phyloP scores from a whole-genome alignment of 2,329 filamentous ascomycete genomes.

The Pseudogymnoascus sp. region DNA sequence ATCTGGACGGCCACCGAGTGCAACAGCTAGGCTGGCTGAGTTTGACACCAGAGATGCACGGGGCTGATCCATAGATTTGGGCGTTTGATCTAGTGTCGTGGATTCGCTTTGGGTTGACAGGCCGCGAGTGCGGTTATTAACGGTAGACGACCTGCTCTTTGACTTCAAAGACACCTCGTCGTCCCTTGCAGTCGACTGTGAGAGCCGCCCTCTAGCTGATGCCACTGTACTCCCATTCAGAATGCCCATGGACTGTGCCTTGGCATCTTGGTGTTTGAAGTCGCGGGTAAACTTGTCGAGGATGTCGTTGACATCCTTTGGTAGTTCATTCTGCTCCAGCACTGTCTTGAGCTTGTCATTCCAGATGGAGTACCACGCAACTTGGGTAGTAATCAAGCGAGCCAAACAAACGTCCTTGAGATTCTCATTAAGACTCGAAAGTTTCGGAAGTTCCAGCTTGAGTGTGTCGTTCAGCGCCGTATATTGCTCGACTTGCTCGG shows the following conservation, averaged over 20 bases:
- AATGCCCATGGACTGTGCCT: conserved; percentile 63
- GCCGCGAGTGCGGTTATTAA: conserved; percentile 41
- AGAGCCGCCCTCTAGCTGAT: conserved; percentile 14
- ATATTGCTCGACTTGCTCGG: conserved; percentile 81
- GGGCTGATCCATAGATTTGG: not conserved
- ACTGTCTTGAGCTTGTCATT: conserved; percentile 72
- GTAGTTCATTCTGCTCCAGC: conserved; percentile 55
- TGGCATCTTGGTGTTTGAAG: conserved; percentile 66
- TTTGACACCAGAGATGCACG: not conserved
- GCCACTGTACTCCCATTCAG: conserved; percentile 56
- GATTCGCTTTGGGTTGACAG: conserved; percentile 56
- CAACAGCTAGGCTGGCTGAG: not conserved
- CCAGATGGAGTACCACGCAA: conserved; percentile 74
- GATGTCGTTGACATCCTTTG: conserved; percentile 64
- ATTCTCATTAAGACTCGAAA: conserved; percentile 73
- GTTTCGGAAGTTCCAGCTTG: conserved; percentile 80
- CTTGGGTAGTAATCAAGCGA: conserved; percentile 78
- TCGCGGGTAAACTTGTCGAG: conserved; percentile 70
- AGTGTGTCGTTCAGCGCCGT: conserved; percentile 76
- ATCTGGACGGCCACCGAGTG: not conserved
- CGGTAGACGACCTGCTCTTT: conserved; percentile 24
- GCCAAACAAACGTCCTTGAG: conserved; percentile 75
- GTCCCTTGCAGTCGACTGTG: conserved; percentile 35
- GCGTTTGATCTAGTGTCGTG: conserved; percentile 29
- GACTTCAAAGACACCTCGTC: conserved; percentile 28